Percentiles rank a stretch among this genome's conserved stretches.
These are phyloP conservation scores for Phylloporus sp. DNA, from an alignment of 768 basidiomycete genomes.

Conservation along the genomic window DNA sequence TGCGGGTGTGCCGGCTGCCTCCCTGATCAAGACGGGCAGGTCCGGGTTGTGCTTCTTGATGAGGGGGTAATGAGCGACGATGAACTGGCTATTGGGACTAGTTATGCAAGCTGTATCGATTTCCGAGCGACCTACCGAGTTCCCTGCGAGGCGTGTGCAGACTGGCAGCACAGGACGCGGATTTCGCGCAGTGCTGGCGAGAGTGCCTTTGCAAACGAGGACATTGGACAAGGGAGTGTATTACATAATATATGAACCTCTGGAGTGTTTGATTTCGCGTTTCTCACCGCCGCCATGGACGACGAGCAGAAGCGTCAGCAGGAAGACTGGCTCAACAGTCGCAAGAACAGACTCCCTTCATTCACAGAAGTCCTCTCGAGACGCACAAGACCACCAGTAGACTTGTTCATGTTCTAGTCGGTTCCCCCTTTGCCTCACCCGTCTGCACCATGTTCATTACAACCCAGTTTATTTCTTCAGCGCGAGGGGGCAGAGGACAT, in stretches of 20 bases:
- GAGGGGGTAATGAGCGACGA: conserved; percentile 64
- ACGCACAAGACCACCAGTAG: conserved; percentile 89
- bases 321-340: conserved; percentile 69
- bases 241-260: conserved; percentile 33
- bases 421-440: conserved; percentile 32
- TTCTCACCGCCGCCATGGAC: conserved; percentile 36
- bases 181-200: conserved; percentile 78
- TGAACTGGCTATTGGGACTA: conserved; percentile 52
- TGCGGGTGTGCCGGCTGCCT: conserved; percentile 74
- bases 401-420: conserved; percentile 98
- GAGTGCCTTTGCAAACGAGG: conserved; percentile 63
- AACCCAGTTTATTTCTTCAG: conserved; percentile 84
- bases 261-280: no score
- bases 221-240: conserved; percentile 34
- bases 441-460: neutral
- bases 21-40: conserved; percentile 77
- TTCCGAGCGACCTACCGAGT: conserved; percentile 69
- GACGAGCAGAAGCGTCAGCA: conserved; percentile 50
- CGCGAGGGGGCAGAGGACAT: conserved; percentile 95
- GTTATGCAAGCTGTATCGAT: no score
- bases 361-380: conserved; percentile 89
- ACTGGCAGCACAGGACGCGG: conserved; percentile 76
- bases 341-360: conserved; percentile 76
- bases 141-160: conserved; percentile 69
- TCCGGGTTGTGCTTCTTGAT: conserved; percentile 84